Conservation (phyloP, 2,329 filamentous ascomycete species). For the Pestalotiopsis sp. region DNA sequence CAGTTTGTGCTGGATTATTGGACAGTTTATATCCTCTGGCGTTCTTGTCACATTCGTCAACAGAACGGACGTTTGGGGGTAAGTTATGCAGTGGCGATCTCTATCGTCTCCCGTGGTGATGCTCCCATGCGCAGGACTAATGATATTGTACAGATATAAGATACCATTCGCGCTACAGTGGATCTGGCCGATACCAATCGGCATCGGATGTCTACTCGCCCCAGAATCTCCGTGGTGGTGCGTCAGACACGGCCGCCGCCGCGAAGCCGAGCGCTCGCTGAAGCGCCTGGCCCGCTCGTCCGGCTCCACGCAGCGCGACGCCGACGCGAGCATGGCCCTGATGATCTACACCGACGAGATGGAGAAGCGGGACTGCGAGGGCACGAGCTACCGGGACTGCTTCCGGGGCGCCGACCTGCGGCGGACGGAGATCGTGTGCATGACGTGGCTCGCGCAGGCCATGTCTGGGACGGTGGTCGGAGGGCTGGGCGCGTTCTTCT, state of each 20-base stretch:
- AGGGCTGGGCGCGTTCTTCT: conserved; percentile 38
- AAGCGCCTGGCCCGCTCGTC: conserved; percentile 66
- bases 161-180: conserved; percentile 75
- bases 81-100: too few relatives aligned
- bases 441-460: conserved; percentile 52
- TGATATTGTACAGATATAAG: neutral
- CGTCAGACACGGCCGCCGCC: conserved; percentile 65
- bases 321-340: conserved; percentile 86
- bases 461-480: conserved; percentile 35
- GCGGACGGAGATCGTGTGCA: conserved; percentile 74
- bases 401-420: conserved; percentile 80
- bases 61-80: conserved; percentile 69
- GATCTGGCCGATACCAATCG: conserved; percentile 74
- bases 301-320: conserved; percentile 72
- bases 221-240: conserved; percentile 78
- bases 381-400: conserved; percentile 79
- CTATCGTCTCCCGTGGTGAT: too few relatives aligned
- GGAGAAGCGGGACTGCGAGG: conserved; percentile 74
- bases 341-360: conserved; percentile 88
- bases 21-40: conserved; percentile 73
- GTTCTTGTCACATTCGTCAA: conserved; percentile 70
- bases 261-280: conserved; percentile 68
- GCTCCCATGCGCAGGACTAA: conserved; percentile 42
- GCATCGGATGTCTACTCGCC: conserved; percentile 68
- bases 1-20: conserved; percentile 78